phyloP scores from a whole-genome alignment of 805 yeast genomes.

The Middelhovenomyces tepae region DNA sequence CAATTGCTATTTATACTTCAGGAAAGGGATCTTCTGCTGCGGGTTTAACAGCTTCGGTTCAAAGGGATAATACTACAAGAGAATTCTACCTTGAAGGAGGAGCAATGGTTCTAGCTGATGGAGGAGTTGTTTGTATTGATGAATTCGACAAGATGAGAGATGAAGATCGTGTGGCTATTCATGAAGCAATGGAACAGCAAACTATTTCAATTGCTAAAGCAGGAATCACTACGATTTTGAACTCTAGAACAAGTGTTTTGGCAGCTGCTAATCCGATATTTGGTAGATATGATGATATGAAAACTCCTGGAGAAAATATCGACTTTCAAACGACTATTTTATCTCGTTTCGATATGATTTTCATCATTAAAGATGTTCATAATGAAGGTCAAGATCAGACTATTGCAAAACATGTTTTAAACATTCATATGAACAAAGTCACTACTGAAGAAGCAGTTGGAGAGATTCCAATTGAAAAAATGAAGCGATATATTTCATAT shows the following conservation, averaged over 20 bases:
- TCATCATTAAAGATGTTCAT: slow-evolving; percentile 93
- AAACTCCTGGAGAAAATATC: slow-evolving; percentile 95
- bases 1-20: slow-evolving; percentile 91
- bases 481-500: slow-evolving; percentile 88
- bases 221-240: slow-evolving; percentile 93
- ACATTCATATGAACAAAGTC: slow-evolving; percentile 78
- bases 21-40: slow-evolving; percentile 99
- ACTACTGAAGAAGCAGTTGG: slow-evolving; percentile 45
- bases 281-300: slow-evolving; percentile 93
- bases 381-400: slow-evolving; percentile 75
- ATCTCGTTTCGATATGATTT: slow-evolving; percentile 98
- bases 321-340: slow-evolving; percentile 95
- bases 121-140: slow-evolving; percentile 98
- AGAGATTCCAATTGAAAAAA: slow-evolving; percentile 80
- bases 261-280: slow-evolving; percentile 98
- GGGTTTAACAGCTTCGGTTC: slow-evolving; percentile 97
- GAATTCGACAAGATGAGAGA: slow-evolving; percentile 99
- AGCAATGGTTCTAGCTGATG: slow-evolving; percentile 99
- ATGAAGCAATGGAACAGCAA: slow-evolving; percentile 99
- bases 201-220: slow-evolving; percentile 98
- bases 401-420: slow-evolving; percentile 91
- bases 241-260: slow-evolving; percentile 90
- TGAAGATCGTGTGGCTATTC: slow-evolving; percentile 97
- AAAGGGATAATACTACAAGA: slow-evolving; percentile 76
- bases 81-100: slow-evolving; percentile 98